A percentile compares a stretch with the other conserved stretches of the same genome.
Conservation (phyloP, 768 basidiomycete genomes). For the Amanita thiersii region DNA sequence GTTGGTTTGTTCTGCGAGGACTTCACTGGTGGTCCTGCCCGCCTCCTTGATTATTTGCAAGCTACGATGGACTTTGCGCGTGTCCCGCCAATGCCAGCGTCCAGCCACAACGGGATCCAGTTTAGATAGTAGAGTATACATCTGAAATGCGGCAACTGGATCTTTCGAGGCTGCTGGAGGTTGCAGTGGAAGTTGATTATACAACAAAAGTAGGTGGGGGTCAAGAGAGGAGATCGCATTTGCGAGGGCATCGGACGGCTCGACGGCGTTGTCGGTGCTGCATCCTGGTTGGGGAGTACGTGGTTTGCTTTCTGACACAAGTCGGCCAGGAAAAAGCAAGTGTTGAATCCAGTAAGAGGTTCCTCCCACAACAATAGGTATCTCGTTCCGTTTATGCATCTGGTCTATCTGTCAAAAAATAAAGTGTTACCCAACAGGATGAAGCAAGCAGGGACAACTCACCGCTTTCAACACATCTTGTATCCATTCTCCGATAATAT, state of each 20-base stretch:
- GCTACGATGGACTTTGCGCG: slow-evolving; percentile 80
- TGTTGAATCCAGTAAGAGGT: slow-evolving; percentile 98
- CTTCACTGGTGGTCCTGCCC: slow-evolving; percentile 56
- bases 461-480: slow-evolving; percentile 73
- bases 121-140: slow-evolving; percentile 55
- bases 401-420: slow-evolving; percentile 56
- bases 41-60: slow-evolving; percentile 71
- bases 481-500: slow-evolving; percentile 84
- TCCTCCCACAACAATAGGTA: slow-evolving; percentile 92
- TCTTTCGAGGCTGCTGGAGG: slow-evolving; percentile 49
- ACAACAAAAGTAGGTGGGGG: slow-evolving; percentile 38
- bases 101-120: slow-evolving; percentile 70
- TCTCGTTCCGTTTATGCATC: slow-evolving; percentile 47
- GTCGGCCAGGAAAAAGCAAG: slow-evolving; percentile 78
- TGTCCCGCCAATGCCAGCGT: slow-evolving; percentile 96
- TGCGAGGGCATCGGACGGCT: slow-evolving; percentile 28
- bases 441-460: slow-evolving; percentile 25
- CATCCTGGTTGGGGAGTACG: slow-evolving; percentile 1
- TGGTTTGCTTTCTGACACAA: slow-evolving; percentile 27
- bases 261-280: slow-evolving; percentile 1
- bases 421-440: neutral
- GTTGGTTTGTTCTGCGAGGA: slow-evolving; percentile 55
- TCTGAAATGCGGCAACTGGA: slow-evolving; percentile 48
- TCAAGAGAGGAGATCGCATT: slow-evolving; percentile 37
- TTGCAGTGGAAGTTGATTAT: slow-evolving; percentile 48